Conservation (phyloP, 257 asterid genomes). For the Solanum appendiculatum region DNA sequence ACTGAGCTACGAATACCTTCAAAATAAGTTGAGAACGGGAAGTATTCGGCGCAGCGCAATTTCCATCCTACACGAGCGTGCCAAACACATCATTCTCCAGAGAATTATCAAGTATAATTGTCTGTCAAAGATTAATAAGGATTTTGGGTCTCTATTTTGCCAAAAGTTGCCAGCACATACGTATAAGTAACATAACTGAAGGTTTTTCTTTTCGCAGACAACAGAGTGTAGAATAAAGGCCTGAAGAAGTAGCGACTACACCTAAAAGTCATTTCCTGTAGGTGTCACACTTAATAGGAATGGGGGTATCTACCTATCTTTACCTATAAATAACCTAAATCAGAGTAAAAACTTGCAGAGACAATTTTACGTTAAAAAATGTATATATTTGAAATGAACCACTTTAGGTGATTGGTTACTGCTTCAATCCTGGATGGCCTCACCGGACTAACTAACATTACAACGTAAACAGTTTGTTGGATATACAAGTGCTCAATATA, state of each 20-base stretch:
- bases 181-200: not conserved
- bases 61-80: slow-evolving; percentile 66
- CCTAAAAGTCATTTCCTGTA: not conserved
- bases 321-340: not conserved
- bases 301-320: not conserved
- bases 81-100: slow-evolving; percentile 1
- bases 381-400: not conserved
- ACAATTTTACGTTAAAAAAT: not conserved
- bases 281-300: not conserved
- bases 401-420: not conserved
- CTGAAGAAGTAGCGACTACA: not conserved
- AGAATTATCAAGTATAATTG: not conserved
- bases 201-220: not conserved
- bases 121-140: not conserved
- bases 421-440: not conserved
- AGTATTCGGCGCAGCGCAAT: slow-evolving; percentile 61
- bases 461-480: not conserved
- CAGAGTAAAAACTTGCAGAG: not conserved
- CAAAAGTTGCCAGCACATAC: not conserved
- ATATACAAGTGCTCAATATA: not conserved
- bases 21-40: slow-evolving; percentile 65
- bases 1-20: slow-evolving; percentile 73
- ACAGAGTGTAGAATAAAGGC: not conserved
- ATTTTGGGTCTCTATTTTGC: not conserved
- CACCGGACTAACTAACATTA: not conserved